Base-by-base conservation (phyloP, 1,284 basidiomycete genomes). In the Exobasidium cylindrosporum region DNA sequence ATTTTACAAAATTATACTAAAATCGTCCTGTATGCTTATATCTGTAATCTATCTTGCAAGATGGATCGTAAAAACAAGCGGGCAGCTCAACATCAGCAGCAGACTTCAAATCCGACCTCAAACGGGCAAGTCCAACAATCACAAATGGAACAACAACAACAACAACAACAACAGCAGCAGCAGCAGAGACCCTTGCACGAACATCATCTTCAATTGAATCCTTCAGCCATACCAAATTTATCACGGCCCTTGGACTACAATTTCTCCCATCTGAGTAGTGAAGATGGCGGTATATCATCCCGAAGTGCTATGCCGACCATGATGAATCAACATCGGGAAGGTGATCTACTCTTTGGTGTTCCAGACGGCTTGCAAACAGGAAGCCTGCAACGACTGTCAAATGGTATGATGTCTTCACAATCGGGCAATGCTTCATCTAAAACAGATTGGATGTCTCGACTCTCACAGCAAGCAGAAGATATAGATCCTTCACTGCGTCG, bases 11-110 rank as follows among this genome's bases (percentile, higher is more conserved):
- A n/a, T n/a, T 43, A 43, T 43, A 43, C 35, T n/a, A 43, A 43
- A 43, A 43, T 43, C 35, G n/a, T n/a, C 35, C 35, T 43, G 35
- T 43, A 43, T 43, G 35, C n/a, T 43, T n/a, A 43, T n/a, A 10
- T n/a, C 10, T 43, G 35, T 10, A 10, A 43, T 43, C 35, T 43
- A 10, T 43, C 10, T 10, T 43, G 35, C 10, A 21, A 47, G 46
- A 96, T 97, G 91, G 95, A 98, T 80, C 84, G 94, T 69, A 95
- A 96, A 84, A 97, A 98, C 83, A 97, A 97, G 85, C 92, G 95
- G 76, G 90, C 91, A 10, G 92, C 92, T 0, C 94, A 97, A 76
- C 83, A 77, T n/a, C 70, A 69, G 14, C 68, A 61, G 56, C 62
- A 54, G 28, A 35, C 21, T 3, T 54, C 21, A 28, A 10, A 10